Evolutionary conservation across 768 basidiomycete species (phyloP), one percentile per base, ranked within the genome.

Genomic region (Dictyophora rubrovolvata): DNA sequence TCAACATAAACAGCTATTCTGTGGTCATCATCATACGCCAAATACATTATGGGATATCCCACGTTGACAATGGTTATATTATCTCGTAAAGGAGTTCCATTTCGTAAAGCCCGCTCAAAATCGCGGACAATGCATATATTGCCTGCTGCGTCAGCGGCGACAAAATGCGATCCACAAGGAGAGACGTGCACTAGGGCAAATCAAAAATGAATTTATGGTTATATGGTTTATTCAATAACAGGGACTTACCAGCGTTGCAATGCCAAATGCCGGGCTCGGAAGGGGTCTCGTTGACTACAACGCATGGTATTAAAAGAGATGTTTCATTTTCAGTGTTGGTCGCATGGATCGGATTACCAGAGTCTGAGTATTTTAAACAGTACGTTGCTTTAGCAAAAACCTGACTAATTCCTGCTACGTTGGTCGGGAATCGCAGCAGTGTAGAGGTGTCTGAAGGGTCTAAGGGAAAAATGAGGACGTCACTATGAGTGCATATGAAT

Each of bases 401-500:
- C 37, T 34, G 54, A 60, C 54, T 17, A 34, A 55, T 34, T n/a
- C 36, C 59, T 34, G 77, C 72, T 6, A 81, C 72, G 50, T 74
- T 65, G 2, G 67, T 66, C 17, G 79, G 80, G 0, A 72, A 74
- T 18, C 68, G 66, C 22, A 84, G 75, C 23, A 76, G 75, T 61
- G 46, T 36, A 20, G 12, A n/a, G 6, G 52, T 14, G 18, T 49
- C 17, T 16, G 12, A 36, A 18, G 47, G 22, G 33, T 55, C 54
- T 33, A 23, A 18, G 14, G 49, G 59, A 17, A 82, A 87, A 9
- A 85, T 73, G 9, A 82, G 75, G 36, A 89, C 65, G 9, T 72
- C 68, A 18, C 64, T 62, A 1, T 65, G 65, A 5, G 80, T 79
- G 52, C 83, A 86, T 23, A 90, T 68, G 63, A 89, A 82, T 0